Evolutionary conservation across 768 basidiomycete genomes (phyloP).

Genomic region (Tremella mesenterica): DNA sequence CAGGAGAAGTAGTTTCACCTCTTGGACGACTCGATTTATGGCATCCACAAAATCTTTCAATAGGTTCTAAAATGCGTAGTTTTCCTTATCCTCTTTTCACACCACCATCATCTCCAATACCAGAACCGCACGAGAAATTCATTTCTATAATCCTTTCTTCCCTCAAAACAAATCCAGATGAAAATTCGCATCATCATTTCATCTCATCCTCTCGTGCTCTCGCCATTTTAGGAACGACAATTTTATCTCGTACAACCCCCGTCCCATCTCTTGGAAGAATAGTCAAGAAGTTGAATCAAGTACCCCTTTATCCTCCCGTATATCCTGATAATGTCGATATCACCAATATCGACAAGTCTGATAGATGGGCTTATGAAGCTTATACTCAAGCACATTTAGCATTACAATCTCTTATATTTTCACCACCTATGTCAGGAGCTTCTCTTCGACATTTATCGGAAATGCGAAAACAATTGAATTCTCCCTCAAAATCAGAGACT

Average conservation of each 20-base stretch:
- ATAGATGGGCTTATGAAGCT: conserved; percentile 37
- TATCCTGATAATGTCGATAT: conserved; percentile 18
- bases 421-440: conserved; percentile 29
- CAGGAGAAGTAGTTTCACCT: conserved; percentile 38
- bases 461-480: neutral
- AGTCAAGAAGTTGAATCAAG: conserved; percentile 21
- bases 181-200: conserved; percentile 12
- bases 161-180: conserved; percentile 17
- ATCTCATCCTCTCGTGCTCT: conserved; percentile 35
- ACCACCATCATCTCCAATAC: conserved; percentile 36
- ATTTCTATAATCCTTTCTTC: conserved; percentile 26
- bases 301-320: conserved; percentile 26
- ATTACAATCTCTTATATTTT: conserved; percentile 36
- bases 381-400: conserved; percentile 40
- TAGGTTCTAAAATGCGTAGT: conserved; percentile 35
- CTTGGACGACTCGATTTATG: conserved; percentile 37
- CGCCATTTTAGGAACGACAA: conserved; percentile 40
- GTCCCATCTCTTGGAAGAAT: conserved; percentile 26
- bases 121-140: conserved; percentile 20
- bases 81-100: conserved; percentile 40
- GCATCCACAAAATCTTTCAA: conserved; percentile 37
- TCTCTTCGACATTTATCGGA: conserved; percentile 13
- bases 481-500: too few species aligned
- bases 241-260: conserved; percentile 40
- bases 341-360: conserved; percentile 5